Evolutionary conservation across 768 basidiomycete species (phyloP).

Genomic region (Termitomyces titanicus): DNA sequence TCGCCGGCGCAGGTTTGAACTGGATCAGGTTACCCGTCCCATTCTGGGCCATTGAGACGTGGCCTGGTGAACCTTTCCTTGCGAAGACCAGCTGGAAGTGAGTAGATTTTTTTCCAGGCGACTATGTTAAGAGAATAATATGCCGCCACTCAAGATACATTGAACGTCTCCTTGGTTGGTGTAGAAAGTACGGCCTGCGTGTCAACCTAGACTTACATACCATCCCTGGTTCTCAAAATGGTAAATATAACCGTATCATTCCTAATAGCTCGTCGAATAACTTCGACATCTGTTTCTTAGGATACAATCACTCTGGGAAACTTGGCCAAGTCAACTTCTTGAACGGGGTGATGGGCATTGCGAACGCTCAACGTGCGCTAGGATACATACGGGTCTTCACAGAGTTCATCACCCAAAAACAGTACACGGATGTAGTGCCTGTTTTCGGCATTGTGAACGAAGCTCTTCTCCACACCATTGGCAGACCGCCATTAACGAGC

Average conservation of each 20-base stretch:
- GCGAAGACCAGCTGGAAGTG: slow-evolving; percentile 73
- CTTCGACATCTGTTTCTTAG: slow-evolving; percentile 18
- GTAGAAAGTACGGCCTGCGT: slow-evolving; percentile 80
- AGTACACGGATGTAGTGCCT: slow-evolving; percentile 63
- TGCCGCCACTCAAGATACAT: slow-evolving; percentile 50
- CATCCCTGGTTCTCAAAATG: slow-evolving; percentile 76
- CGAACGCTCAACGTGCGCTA: slow-evolving; percentile 78
- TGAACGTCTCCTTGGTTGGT: slow-evolving; percentile 71
- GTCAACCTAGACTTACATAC: slow-evolving; percentile 79
- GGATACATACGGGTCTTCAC: slow-evolving; percentile 76
- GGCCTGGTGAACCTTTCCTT: slow-evolving; percentile 78
- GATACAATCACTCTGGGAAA: slow-evolving; percentile 62
- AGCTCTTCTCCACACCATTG: slow-evolving; percentile 50
- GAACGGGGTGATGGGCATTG: slow-evolving; percentile 78
- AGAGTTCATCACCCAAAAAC: slow-evolving; percentile 80
- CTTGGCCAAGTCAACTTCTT: slow-evolving; percentile 62
- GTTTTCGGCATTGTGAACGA: slow-evolving; percentile 69
- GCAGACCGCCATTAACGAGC: slow-evolving; percentile 45
- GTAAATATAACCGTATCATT: slow-evolving; percentile 25
- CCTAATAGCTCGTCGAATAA: not conserved
- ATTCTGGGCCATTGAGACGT: slow-evolving; percentile 78
- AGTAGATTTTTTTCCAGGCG: slow-evolving; percentile 15
- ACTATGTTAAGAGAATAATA: not conserved
- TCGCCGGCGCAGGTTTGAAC: slow-evolving; percentile 86
- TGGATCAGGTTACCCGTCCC: slow-evolving; percentile 83